Evolutionary conservation across 306 rosid species (phyloP).

Genomic region (Pyrus communis): DNA sequence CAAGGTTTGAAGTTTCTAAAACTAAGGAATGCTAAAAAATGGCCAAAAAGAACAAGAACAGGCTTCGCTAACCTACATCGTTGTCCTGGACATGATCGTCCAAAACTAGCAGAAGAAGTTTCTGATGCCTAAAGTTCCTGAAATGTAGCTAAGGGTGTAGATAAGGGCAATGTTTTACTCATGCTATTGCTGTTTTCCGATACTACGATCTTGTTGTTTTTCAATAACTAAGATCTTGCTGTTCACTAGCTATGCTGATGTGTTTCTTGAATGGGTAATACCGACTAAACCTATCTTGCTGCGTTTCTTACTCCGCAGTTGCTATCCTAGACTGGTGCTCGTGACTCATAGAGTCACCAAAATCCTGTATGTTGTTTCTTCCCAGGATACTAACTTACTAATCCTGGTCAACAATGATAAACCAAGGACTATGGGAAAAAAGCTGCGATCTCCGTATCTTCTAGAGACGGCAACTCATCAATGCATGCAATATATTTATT

Average conservation of each 20-base stretch:
- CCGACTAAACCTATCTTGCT: not conserved
- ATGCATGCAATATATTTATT: constrained; percentile 8
- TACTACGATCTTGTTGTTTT: not conserved
- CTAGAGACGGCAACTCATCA: not conserved
- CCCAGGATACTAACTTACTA: not conserved
- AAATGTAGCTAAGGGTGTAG: not conserved
- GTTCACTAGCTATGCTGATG: not conserved
- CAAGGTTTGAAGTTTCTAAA: not conserved
- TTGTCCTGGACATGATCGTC: not conserved
- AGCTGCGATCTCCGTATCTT: not conserved
- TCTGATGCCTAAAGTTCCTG: not conserved
- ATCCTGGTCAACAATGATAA: not conserved
- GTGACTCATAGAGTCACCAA: not conserved
- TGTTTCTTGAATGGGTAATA: not conserved
- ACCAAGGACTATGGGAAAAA: constrained; percentile 8
- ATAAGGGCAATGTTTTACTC: not conserved
- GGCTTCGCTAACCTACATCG: not conserved
- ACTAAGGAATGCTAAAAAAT: not conserved
- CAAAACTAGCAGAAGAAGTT: not conserved
- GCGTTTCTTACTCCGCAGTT: not conserved
- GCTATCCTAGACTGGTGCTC: not conserved
- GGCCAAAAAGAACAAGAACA: not conserved
- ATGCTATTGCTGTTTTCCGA: not conserved
- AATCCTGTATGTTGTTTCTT: not conserved
- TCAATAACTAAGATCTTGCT: not conserved